These are phyloP conservation scores for Penicillium concentricum DNA, from an alignment of 2,329 filamentous ascomycete species.

Conservation along the genomic window DNA sequence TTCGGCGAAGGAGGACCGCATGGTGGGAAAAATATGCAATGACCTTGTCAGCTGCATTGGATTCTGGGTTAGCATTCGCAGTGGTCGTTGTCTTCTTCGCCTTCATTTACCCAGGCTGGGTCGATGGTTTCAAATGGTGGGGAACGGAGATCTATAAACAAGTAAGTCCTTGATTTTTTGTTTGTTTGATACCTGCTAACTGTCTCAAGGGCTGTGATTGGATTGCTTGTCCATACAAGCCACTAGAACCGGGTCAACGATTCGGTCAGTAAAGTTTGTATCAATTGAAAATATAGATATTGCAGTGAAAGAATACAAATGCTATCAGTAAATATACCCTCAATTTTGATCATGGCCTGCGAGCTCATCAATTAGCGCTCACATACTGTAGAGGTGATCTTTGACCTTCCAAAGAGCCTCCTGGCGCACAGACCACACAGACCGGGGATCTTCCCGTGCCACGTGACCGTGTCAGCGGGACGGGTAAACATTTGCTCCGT, in stretches of 20 bases:
- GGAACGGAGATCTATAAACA: slow-evolving; percentile 81
- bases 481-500: slow-evolving; percentile 3
- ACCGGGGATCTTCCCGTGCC: not conserved
- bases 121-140: slow-evolving; percentile 78
- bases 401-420: not conserved
- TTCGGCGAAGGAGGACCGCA: slow-evolving; percentile 66
- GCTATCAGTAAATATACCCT: too few relatives aligned
- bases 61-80: slow-evolving; percentile 78
- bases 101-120: slow-evolving; percentile 77
- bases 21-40: slow-evolving; percentile 95
- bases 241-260: slow-evolving; percentile 60
- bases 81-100: slow-evolving; percentile 83
- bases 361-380: too few relatives aligned
- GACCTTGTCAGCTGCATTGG: slow-evolving; percentile 79
- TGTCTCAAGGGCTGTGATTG: slow-evolving; percentile 70
- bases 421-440: not conserved
- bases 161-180: slow-evolving; percentile 29
- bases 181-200: not conserved
- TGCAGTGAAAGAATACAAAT: not conserved
- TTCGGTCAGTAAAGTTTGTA: slow-evolving; percentile 57
- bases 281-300: not conserved
- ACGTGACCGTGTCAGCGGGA: not conserved
- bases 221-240: slow-evolving; percentile 72
- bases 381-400: too few relatives aligned
- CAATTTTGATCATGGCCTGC: too few relatives aligned